Conservation (phyloP, 371 early-diverging fungal species). For the Mucor mucedo region DNA sequence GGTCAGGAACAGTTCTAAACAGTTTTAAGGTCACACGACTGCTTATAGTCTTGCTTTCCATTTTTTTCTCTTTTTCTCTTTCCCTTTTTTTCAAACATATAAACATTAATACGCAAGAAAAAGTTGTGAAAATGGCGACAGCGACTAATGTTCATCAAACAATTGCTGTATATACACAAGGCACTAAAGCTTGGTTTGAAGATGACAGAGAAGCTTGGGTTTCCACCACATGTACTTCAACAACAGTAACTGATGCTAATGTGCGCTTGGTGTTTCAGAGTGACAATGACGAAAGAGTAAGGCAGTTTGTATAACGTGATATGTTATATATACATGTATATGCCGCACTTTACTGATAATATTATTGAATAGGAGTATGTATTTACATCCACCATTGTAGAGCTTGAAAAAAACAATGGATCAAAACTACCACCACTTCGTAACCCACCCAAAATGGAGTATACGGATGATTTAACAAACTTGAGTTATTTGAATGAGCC, state of each 20-base stretch:
- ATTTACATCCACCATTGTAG: constrained; percentile 73
- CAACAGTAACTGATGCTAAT: constrained; percentile 54
- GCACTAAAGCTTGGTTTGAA: constrained; percentile 87
- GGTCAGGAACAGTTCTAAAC: too few relatives aligned
- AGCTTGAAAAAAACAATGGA: constrained; percentile 68
- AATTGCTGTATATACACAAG: constrained; percentile 67
- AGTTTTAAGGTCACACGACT: constrained; percentile 14
- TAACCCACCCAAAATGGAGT: constrained; percentile 89
- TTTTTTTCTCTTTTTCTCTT: not conserved
- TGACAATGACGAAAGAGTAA: constrained; percentile 61
- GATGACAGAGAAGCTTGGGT: constrained; percentile 89
- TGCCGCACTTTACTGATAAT: not conserved
- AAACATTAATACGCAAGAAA: not conserved
- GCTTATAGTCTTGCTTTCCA: not conserved
- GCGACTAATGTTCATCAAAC: constrained; percentile 41
- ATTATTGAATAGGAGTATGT: constrained; percentile 62
- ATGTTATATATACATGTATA: not conserved
- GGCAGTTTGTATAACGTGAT: constrained; percentile 7
- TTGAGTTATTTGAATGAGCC: constrained; percentile 93
- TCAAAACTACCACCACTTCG: constrained; percentile 84
- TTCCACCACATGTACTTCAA: constrained; percentile 69
- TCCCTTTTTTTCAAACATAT: not conserved
- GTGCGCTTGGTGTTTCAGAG: constrained; percentile 68
- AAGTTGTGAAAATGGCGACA: not conserved
- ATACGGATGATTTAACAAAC: constrained; percentile 91